Conservation (phyloP, 257 asterid genomes). For the Penstemon barbatus region DNA sequence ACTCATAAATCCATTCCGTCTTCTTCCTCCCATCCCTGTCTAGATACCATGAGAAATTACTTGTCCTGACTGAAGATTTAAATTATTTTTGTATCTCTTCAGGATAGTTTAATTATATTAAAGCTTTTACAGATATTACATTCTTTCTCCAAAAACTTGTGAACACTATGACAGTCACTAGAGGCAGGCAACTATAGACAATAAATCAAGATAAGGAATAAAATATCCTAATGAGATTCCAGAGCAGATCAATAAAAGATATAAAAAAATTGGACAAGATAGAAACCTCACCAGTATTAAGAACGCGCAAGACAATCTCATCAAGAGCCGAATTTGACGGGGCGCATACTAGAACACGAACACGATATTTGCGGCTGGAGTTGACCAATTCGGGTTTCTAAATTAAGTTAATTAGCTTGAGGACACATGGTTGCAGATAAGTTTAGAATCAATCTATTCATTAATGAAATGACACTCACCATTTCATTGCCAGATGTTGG, state of each 20-base stretch:
- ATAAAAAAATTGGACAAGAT: constrained; percentile 21
- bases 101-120: neutral
- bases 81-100: neutral
- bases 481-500: constrained; percentile 91
- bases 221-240: constrained; percentile 14
- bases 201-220: constrained; percentile 13
- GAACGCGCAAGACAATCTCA: constrained; percentile 84
- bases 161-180: no score
- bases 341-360: constrained; percentile 93
- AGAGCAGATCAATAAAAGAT: constrained; percentile 14
- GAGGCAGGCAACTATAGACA: neutral
- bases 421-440: constrained; percentile 21
- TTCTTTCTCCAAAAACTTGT: neutral
- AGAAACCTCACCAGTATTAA: constrained; percentile 64
- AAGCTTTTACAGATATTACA: constrained; percentile 2
- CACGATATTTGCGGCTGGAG: constrained; percentile 89
- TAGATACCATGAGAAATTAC: neutral
- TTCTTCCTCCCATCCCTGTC: no score
- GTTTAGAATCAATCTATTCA: constrained; percentile 2
- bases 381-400: constrained; percentile 94
- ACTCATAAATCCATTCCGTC: no score
- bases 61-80: neutral
- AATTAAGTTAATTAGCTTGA: constrained; percentile 29
- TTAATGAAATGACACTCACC: constrained; percentile 45
- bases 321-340: constrained; percentile 99